phyloP scores from a whole-genome alignment of 1,139 yeast genomes.

The Meyerozyma athensensis region DNA sequence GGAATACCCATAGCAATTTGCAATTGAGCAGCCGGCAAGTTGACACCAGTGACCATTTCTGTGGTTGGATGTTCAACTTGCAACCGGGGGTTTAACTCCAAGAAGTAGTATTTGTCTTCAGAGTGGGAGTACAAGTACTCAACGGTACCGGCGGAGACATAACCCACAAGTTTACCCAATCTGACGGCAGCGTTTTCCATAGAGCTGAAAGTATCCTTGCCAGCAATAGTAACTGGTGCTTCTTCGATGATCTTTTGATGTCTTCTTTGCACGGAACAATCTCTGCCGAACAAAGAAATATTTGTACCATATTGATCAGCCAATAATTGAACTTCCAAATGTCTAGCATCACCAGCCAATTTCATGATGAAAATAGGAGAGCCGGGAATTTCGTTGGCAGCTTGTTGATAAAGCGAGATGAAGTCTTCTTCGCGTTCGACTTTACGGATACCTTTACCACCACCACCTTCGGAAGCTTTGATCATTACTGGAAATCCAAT shows the following conservation, averaged over 20 bases:
- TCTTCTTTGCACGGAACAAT: constrained; percentile 96
- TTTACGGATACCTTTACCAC: constrained; percentile 97
- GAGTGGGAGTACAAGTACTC: constrained; percentile 92
- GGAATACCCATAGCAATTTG: constrained; percentile 99
- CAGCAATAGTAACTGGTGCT: constrained; percentile 94
- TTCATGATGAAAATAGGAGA: constrained; percentile 94
- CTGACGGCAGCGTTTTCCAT: constrained; percentile 98
- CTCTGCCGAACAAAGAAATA: constrained; percentile 91
- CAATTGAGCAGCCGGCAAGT: constrained; percentile 95
- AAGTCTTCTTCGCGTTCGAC: constrained; percentile 78
- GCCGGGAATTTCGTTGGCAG: constrained; percentile 92
- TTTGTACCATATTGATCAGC: constrained; percentile 96
- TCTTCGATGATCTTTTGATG: constrained; percentile 96
- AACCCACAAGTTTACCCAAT: constrained; percentile 92
- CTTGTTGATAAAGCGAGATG: constrained; percentile 70
- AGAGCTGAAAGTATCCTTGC: constrained; percentile 72
- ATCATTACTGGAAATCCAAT: constrained; percentile 97
- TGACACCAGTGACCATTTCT: constrained; percentile 98
- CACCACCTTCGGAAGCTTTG: constrained; percentile 98
- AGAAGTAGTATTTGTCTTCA: constrained; percentile 90
- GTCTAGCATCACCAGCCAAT: constrained; percentile 92
- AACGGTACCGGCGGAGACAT: constrained; percentile 98
- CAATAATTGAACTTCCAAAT: constrained; percentile 87
- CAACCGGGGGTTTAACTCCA: constrained; percentile 94
- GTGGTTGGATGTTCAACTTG: constrained; percentile 99